These are phyloP conservation scores for Cadophora sp. DNA, from an alignment of 2,329 filamentous ascomycete genomes.

Conservation along the genomic window DNA sequence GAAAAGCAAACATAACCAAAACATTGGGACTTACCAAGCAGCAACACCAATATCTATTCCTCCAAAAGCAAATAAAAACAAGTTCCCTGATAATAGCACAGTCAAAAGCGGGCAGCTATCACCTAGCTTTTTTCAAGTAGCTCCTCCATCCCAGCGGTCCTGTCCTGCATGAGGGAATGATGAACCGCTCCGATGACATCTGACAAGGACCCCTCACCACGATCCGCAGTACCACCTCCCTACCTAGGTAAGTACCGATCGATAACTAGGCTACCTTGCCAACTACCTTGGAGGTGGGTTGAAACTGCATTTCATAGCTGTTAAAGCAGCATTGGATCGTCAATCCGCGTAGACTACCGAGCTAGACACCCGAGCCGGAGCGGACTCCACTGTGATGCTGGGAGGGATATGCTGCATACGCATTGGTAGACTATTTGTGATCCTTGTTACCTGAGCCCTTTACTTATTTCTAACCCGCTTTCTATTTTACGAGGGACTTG, in stretches of 20 bases:
- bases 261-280: background rate
- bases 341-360: background rate
- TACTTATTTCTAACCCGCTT: background rate
- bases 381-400: background rate
- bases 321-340: slow-evolving; percentile 9
- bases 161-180: background rate
- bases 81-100: background rate
- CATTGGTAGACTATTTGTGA: background rate
- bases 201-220: background rate
- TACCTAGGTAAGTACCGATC: slow-evolving; percentile 3
- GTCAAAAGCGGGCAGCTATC: background rate
- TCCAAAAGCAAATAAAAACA: background rate
- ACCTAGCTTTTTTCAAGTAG: background rate
- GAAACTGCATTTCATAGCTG: background rate
- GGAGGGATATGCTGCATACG: background rate
- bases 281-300: background rate
- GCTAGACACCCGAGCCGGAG: background rate
- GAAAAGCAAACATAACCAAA: background rate
- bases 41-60: background rate
- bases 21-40: background rate
- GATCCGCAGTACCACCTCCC: slow-evolving; percentile 4
- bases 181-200: background rate
- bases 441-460: background rate
- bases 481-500: background rate
- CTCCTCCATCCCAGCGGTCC: background rate